A percentile compares a stretch with the other conserved stretches of the same genome.
These are phyloP conservation scores for Rhododendron griersonianum DNA, from an alignment of 148 eudicot species.

Conservation along the genomic window DNA sequence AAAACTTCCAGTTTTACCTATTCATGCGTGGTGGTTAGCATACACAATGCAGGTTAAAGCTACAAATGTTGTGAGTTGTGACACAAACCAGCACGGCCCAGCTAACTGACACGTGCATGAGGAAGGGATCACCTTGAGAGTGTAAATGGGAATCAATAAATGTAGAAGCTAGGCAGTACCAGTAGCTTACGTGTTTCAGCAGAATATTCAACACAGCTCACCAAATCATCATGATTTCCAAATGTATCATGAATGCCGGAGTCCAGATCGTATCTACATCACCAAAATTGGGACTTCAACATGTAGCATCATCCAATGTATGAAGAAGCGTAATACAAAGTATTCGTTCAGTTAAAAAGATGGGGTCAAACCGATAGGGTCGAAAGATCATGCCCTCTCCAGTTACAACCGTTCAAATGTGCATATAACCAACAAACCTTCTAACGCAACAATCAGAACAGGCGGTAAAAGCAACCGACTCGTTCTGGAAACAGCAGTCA, in stretches of 20 bases:
- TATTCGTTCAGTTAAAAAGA: not conserved
- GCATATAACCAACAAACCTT: conserved; percentile 41
- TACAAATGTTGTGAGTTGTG: not conserved
- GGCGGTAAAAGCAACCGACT: conserved; percentile 47
- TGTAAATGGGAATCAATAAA: not conserved
- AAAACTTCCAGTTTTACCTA: not conserved
- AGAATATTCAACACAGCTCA: conserved; percentile 70
- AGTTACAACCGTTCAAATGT: not conserved
- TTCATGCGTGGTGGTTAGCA: not conserved
- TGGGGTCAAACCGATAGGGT: not conserved
- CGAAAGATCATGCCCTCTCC: not conserved
- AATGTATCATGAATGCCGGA: conserved; percentile 40
- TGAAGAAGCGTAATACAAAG: too few species aligned
- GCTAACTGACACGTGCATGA: not conserved
- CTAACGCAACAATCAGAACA: conserved; percentile 54
- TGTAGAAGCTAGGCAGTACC: not conserved
- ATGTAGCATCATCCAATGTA: not conserved
- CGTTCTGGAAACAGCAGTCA: conserved; percentile 76
- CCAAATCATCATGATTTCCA: conserved; percentile 70
- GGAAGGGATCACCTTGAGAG: not conserved
- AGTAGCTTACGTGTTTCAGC: conserved; percentile 60
- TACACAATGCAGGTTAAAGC: not conserved
- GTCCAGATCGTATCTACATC: conserved; percentile 64
- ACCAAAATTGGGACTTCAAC: not conserved
- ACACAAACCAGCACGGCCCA: not conserved